Conservation (phyloP, 306 rosid genomes). For the Neltuma alba region DNA sequence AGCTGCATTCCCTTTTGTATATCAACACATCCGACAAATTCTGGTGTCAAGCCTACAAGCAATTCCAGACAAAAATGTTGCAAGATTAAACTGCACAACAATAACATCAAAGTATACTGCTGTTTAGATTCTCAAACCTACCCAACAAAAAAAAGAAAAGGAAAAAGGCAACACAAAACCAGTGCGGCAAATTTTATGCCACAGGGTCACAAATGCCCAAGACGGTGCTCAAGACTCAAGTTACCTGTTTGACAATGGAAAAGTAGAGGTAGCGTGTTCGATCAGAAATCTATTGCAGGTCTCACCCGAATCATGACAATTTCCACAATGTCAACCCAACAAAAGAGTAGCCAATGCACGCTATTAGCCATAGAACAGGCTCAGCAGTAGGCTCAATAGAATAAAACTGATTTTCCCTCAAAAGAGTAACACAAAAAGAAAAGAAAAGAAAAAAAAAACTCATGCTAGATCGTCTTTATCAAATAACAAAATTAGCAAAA, state of each 20-base stretch:
- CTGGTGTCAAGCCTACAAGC: neutral
- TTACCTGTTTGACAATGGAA: neutral
- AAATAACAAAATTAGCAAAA: neutral
- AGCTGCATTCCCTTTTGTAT: neutral
- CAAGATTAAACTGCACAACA: neutral
- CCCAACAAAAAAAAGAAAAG: too few relatives aligned
- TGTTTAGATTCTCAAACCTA: slow-evolving; percentile 1
- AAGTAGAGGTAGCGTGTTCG: neutral
- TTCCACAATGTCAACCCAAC: neutral
- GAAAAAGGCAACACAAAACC: neutral
- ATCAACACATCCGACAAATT: neutral
- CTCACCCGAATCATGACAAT: neutral
- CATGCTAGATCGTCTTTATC: neutral
- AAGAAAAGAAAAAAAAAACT: neutral
- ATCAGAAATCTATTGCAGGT: neutral
- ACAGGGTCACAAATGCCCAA: neutral
- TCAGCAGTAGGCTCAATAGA: neutral
- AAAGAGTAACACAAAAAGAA: neutral
- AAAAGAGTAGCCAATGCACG: neutral
- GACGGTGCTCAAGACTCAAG: neutral
- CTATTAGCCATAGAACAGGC: neutral
- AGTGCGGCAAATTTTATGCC: neutral
- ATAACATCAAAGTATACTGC: neutral
- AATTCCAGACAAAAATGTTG: neutral
- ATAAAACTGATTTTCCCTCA: neutral